A percentile compares a stretch with the other conserved stretches of the same genome.
These are phyloP conservation scores for Cladophialophora exuberans DNA, from an alignment of 2,329 filamentous ascomycete species.

Conservation along the genomic window DNA sequence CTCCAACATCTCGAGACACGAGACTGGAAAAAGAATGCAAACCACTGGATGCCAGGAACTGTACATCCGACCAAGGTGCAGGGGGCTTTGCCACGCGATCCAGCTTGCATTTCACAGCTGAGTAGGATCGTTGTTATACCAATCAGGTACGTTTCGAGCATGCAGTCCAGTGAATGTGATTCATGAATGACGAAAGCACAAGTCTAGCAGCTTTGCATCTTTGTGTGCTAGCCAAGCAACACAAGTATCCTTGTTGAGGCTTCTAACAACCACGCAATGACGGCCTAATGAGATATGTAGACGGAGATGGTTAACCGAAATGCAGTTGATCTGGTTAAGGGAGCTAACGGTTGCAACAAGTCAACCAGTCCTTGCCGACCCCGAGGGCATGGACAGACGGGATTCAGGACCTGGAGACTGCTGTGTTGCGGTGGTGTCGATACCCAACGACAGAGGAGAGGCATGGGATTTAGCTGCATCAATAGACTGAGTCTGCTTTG, in stretches of 20 bases:
- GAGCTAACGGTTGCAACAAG: neutral
- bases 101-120: conserved; percentile 15
- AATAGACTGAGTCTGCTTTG: conserved; percentile 15
- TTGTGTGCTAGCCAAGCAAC: too few relatives aligned
- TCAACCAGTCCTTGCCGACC: neutral
- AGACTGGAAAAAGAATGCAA: neutral
- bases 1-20: conserved; percentile 7
- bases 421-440: neutral
- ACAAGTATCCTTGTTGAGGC: too few relatives aligned
- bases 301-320: too few relatives aligned
- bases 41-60: conserved; percentile 5
- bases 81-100: conserved; percentile 13
- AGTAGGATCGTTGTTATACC: neutral
- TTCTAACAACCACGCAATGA: too few relatives aligned
- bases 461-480: conserved; percentile 7
- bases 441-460: conserved; percentile 6
- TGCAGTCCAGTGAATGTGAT: neutral
- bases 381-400: neutral
- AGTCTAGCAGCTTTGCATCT: too few relatives aligned
- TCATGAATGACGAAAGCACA: too few relatives aligned
- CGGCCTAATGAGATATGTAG: too few relatives aligned
- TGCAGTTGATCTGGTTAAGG: too few relatives aligned
- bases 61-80: conserved; percentile 9
- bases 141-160: too few relatives aligned
- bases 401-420: neutral